Evolutionary conservation across 768 basidiomycete genomes (phyloP).

Genomic region (Leccinellum rugosiceps): DNA sequence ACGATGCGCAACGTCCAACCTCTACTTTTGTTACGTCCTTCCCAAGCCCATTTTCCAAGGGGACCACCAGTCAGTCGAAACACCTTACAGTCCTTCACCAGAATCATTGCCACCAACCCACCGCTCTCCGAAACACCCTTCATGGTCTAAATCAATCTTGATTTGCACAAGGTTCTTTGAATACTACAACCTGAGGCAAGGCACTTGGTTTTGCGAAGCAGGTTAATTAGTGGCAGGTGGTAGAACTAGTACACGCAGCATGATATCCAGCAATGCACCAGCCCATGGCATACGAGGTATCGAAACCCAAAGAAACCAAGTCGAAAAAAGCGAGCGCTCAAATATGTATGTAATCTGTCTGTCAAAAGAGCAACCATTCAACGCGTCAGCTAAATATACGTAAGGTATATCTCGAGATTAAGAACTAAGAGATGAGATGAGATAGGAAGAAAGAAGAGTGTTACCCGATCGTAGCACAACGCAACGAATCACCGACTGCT

Average conservation of each 20-base stretch:
- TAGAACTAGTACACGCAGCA: slow-evolving; percentile 4
- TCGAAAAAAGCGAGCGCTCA: neutral
- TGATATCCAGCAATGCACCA: neutral
- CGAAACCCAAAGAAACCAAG: neutral
- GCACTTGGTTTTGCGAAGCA: neutral
- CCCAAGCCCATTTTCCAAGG: neutral
- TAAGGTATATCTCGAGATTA: neutral
- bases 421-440: neutral
- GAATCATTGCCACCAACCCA: neutral
- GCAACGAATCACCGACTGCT: neutral
- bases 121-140: neutral
- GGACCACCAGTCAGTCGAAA: neutral
- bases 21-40: neutral
- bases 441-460: neutral
- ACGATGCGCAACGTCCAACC: neutral
- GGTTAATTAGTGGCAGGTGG: neutral
- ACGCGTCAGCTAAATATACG: neutral
- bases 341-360: neutral
- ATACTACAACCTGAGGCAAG: neutral
- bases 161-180: neutral
- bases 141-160: neutral
- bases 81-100: neutral
- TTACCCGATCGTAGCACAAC: neutral
- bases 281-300: neutral
- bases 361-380: neutral